These are phyloP conservation scores for Spizellomyces punctatus DNA, from an alignment of 192 early-diverging fungal genomes.

Conservation along the genomic window DNA sequence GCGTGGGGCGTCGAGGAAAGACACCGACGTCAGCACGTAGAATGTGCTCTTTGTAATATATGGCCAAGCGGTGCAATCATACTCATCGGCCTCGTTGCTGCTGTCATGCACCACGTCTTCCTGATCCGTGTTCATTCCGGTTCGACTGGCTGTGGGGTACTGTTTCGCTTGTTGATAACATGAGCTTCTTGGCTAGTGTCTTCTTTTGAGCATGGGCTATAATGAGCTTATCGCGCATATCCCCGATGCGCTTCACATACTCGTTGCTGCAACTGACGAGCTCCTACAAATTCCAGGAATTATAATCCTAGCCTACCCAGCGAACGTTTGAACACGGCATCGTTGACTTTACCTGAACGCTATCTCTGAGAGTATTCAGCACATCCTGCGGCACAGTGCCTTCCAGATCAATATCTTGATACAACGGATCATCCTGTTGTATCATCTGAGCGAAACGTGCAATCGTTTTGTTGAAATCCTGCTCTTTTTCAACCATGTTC, in stretches of 20 bases:
- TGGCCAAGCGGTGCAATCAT: too few species aligned
- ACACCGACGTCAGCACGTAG: too few species aligned
- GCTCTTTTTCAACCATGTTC: slow-evolving; percentile 68
- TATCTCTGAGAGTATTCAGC: slow-evolving; percentile 22
- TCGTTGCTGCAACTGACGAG: slow-evolving; percentile 62
- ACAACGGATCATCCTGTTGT: slow-evolving; percentile 59
- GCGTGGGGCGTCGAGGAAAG: too few species aligned
- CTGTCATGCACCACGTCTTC: too few species aligned
- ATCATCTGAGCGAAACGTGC: slow-evolving; percentile 43
- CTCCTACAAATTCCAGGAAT: slow-evolving; percentile 42
- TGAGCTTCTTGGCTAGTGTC: slow-evolving; percentile 31
- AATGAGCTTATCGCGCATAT: slow-evolving; percentile 53
- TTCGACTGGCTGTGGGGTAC: too few species aligned
- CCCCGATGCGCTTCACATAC: slow-evolving; percentile 56
- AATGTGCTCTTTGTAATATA: too few species aligned
- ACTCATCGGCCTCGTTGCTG: too few species aligned
- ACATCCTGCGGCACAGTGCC: slow-evolving; percentile 35
- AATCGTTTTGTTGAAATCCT: slow-evolving; percentile 60
- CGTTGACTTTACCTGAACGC: neutral
- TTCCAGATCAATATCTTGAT: slow-evolving; percentile 58
- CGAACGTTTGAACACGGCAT: slow-evolving; percentile 3
- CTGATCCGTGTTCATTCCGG: too few species aligned
- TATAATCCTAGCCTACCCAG: neutral
- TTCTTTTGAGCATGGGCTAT: slow-evolving; percentile 55
- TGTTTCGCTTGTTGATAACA: too few species aligned